Conservation (phyloP, 352 stramenopile genomes). For the Phytophthora tentaculata region DNA sequence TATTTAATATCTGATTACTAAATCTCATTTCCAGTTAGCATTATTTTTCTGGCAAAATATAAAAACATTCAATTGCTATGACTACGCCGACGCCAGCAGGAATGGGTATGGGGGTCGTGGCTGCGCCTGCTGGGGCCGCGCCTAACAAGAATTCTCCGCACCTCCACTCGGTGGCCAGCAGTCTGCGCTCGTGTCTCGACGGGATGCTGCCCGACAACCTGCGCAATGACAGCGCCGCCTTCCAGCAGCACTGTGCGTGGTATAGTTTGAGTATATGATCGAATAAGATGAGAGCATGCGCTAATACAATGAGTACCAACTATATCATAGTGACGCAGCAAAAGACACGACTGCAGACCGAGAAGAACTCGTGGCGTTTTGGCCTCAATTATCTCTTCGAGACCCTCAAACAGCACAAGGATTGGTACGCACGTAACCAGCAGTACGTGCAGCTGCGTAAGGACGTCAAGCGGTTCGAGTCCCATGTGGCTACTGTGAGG, state of each 20-base stretch:
- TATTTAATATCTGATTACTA: too few relatives aligned
- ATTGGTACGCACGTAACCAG: slow-evolving; percentile 90
- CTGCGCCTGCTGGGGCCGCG: slow-evolving; percentile 2
- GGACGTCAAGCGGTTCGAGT: slow-evolving; percentile 81
- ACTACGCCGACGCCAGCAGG: slow-evolving; percentile 25
- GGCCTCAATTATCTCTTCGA: slow-evolving; percentile 91
- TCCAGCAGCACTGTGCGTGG: slow-evolving; percentile 71
- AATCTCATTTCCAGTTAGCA: too few relatives aligned
- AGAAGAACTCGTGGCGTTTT: slow-evolving; percentile 91
- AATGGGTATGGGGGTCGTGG: slow-evolving; percentile 1
- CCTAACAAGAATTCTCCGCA: slow-evolving; percentile 77
- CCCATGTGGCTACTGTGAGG: slow-evolving; percentile 73
- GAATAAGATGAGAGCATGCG: slow-evolving; percentile 8
- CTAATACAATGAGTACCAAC: neutral
- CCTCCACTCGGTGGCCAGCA: slow-evolving; percentile 83
- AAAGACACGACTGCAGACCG: slow-evolving; percentile 71
- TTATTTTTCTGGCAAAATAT: too few relatives aligned
- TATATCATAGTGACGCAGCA: slow-evolving; percentile 65
- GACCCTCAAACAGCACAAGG: slow-evolving; percentile 89
- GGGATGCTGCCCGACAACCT: slow-evolving; percentile 87
- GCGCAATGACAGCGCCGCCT: slow-evolving; percentile 77
- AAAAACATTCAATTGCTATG: too few relatives aligned
- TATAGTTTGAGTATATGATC: slow-evolving; percentile 17
- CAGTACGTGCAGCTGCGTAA: slow-evolving; percentile 89
- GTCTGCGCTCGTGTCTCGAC: slow-evolving; percentile 82